Conservation (phyloP, 768 basidiomycete species). For the Mycena leptocephala region DNA sequence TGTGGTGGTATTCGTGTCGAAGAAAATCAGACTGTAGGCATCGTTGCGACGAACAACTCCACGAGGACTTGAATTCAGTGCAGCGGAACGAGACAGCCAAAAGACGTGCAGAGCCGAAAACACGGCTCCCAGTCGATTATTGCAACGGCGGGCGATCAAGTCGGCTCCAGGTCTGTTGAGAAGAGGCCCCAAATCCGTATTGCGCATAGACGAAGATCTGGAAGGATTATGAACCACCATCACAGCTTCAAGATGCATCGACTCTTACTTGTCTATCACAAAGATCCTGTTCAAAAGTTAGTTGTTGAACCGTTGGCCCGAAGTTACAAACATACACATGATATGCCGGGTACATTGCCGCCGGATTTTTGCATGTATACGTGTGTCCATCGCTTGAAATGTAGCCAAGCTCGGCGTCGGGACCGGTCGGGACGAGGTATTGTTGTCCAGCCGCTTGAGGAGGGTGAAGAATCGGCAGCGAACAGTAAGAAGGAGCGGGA, state of each 20-base stretch:
- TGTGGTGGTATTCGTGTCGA: conserved; percentile 44
- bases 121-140: conserved; percentile 74
- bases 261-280: conserved; percentile 63
- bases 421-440: conserved; percentile 34
- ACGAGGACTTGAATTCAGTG: conserved; percentile 41
- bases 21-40: conserved; percentile 71
- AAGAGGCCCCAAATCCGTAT: conserved; percentile 61
- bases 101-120: conserved; percentile 70
- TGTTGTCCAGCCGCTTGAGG: conserved; percentile 30
- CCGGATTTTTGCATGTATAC: conserved; percentile 70
- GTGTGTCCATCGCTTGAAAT: conserved; percentile 72
- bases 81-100: conserved; percentile 67
- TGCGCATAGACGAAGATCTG: conserved; percentile 70
- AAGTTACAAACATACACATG: conserved; percentile 65
- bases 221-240: no score
- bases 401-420: conserved; percentile 58
- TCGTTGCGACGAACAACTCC: conserved; percentile 55
- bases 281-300: conserved; percentile 47
- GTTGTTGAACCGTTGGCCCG: not conserved
- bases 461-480: conserved; percentile 69
- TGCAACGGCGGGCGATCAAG: conserved; percentile 51
- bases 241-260: no score
- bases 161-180: conserved; percentile 57
- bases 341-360: conserved; percentile 67
- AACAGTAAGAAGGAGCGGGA: conserved; percentile 69